phyloP scores from a whole-genome alignment of 345 rosid species.

The Bretschneidera sinensis region DNA sequence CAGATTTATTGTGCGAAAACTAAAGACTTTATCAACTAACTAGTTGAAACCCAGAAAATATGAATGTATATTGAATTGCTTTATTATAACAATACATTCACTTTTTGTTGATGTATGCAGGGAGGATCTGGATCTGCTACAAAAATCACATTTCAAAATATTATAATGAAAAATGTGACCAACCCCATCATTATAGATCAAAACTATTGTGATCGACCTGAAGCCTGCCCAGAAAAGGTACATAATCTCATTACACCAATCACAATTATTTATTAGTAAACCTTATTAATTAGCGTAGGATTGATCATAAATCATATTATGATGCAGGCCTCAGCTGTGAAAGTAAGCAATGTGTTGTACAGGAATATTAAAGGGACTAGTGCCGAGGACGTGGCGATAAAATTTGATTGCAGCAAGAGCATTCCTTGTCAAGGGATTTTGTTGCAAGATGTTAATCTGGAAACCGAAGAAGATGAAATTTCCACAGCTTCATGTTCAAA shows the following conservation, averaged over 20 bases:
- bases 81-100: no score
- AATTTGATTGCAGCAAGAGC: constrained; percentile 55
- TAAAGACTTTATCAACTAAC: no score
- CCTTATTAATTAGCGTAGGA: neutral
- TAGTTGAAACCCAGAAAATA: no score
- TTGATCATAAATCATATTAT: neutral
- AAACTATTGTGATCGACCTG: constrained; percentile 61
- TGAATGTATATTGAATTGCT: neutral
- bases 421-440: constrained; percentile 52
- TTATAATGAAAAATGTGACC: constrained; percentile 57
- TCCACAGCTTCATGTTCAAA: constrained; percentile 60
- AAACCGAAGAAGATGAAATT: constrained; percentile 15
- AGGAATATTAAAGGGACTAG: constrained; percentile 72
- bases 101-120: constrained; percentile 21
- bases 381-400: constrained; percentile 54
- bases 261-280: no score
- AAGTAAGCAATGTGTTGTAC: constrained; percentile 65
- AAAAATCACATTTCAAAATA: constrained; percentile 56
- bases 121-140: constrained; percentile 83
- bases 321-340: constrained; percentile 64
- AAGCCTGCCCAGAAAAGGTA: constrained; percentile 64
- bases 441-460: constrained; percentile 45
- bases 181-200: constrained; percentile 86
- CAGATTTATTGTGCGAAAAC: no score
- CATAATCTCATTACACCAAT: no score